A percentile compares a stretch with the other conserved stretches of the same genome.
Conservation (phyloP, 495 filamentous ascomycete genomes). For the Podospora anserina region DNA sequence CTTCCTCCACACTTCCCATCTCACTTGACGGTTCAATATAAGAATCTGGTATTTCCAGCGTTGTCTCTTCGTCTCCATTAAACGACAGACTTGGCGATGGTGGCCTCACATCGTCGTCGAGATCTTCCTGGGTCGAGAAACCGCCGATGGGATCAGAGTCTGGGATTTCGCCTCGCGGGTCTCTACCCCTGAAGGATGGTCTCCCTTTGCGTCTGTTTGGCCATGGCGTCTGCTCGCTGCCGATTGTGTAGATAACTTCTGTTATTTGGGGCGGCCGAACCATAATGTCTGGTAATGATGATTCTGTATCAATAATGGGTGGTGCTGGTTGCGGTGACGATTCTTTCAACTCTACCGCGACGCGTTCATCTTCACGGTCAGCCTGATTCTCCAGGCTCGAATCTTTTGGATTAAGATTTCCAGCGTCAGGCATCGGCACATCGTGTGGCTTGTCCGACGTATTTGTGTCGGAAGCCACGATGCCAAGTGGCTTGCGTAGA, state of each 20-base stretch:
- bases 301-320: neutral
- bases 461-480: neutral
- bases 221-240: neutral
- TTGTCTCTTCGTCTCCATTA: neutral
- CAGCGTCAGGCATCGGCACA: neutral
- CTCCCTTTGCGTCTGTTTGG: neutral
- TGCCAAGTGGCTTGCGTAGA: neutral
- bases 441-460: neutral
- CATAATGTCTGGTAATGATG: neutral
- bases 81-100: neutral
- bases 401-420: neutral
- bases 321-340: neutral
- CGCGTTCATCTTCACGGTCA: neutral
- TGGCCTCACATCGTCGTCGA: neutral
- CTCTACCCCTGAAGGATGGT: neutral
- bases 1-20: neutral
- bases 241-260: neutral
- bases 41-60: neutral
- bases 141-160: constrained; percentile 2
- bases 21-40: neutral
- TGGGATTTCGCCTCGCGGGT: neutral
- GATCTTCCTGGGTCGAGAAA: neutral
- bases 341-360: neutral
- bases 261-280: neutral
- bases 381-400: neutral